Percentiles rank a stretch among this genome's conserved stretches.
phyloP scores from a whole-genome alignment of 768 basidiomycete species.

The Rhizopogon vinicolor region DNA sequence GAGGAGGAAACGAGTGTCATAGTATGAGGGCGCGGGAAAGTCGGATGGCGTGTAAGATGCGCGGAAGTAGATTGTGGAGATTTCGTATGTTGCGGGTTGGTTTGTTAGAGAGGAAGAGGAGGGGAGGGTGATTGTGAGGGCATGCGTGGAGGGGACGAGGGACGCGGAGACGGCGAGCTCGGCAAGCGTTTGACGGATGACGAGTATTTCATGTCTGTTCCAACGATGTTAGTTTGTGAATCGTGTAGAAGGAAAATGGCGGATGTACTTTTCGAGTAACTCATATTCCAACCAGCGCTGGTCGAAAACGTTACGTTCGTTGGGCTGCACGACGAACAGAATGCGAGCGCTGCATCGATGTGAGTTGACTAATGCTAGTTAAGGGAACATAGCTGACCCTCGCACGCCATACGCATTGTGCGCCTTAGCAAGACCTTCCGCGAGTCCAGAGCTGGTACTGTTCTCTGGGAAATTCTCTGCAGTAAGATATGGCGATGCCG shows the following conservation, averaged over 20 bases:
- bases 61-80: slow-evolving; percentile 89
- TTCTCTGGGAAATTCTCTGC: slow-evolving; percentile 68
- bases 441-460: slow-evolving; percentile 63
- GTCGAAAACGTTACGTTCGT: slow-evolving; percentile 93
- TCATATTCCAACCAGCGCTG: slow-evolving; percentile 88
- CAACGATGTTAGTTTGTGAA: not conserved
- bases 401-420: slow-evolving; percentile 66
- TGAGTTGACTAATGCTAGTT: not conserved
- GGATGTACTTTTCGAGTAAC: slow-evolving; percentile 65
- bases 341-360: slow-evolving; percentile 43
- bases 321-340: slow-evolving; percentile 84
- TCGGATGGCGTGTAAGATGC: slow-evolving; percentile 85
- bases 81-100: slow-evolving; percentile 40
- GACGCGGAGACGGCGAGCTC: slow-evolving; percentile 58
- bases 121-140: slow-evolving; percentile 32
- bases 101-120: slow-evolving; percentile 17
- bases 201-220: slow-evolving; percentile 67
- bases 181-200: slow-evolving; percentile 72
- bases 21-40: slow-evolving; percentile 62
- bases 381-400: slow-evolving; percentile 33
- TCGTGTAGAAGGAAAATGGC: not conserved
- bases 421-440: slow-evolving; percentile 71
- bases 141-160: slow-evolving; percentile 42
- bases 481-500: slow-evolving; percentile 47
- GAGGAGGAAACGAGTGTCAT: slow-evolving; percentile 68